A percentile compares a stretch with the other conserved stretches of the same genome.
phyloP scores from a whole-genome alignment of 768 basidiomycete species.

The Rhodotorula toruloides region DNA sequence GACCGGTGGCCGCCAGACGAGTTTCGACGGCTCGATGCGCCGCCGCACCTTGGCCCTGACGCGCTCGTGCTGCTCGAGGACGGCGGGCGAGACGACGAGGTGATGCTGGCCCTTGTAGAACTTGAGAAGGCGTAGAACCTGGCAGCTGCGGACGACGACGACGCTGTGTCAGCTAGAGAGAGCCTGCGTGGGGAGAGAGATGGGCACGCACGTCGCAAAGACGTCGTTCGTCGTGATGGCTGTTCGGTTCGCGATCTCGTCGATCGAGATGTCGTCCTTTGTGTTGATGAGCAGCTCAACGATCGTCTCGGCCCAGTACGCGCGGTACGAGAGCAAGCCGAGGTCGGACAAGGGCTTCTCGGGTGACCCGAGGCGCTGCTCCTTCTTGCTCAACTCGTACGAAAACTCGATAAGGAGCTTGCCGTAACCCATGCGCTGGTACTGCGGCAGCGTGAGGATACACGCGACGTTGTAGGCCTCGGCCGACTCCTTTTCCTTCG shows the following conservation, averaged over 20 bases:
- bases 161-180: slow-evolving; percentile 6
- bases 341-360: slow-evolving; percentile 96
- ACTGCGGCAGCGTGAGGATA: slow-evolving; percentile 95
- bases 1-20: slow-evolving; percentile 92
- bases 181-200: not conserved
- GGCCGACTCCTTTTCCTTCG: slow-evolving; percentile 96
- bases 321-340: slow-evolving; percentile 83
- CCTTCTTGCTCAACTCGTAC: slow-evolving; percentile 93
- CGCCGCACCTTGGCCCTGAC: slow-evolving; percentile 68
- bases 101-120: slow-evolving; percentile 93
- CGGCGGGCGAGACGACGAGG: slow-evolving; percentile 81
- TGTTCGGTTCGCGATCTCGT: slow-evolving; percentile 94
- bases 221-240: slow-evolving; percentile 92
- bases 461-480: slow-evolving; percentile 99
- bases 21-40: slow-evolving; percentile 68
- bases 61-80: slow-evolving; percentile 86
- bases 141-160: slow-evolving; percentile 59
- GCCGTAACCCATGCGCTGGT: slow-evolving; percentile 93
- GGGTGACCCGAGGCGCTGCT: slow-evolving; percentile 89
- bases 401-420: slow-evolving; percentile 95
- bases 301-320: slow-evolving; percentile 92
- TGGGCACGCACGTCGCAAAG: slow-evolving; percentile 89
- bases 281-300: slow-evolving; percentile 73
- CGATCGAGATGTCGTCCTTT: slow-evolving; percentile 79
- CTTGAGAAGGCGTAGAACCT: slow-evolving; percentile 88